Conservation (phyloP, 805 yeast genomes). For the Yarrowia sp. region DNA sequence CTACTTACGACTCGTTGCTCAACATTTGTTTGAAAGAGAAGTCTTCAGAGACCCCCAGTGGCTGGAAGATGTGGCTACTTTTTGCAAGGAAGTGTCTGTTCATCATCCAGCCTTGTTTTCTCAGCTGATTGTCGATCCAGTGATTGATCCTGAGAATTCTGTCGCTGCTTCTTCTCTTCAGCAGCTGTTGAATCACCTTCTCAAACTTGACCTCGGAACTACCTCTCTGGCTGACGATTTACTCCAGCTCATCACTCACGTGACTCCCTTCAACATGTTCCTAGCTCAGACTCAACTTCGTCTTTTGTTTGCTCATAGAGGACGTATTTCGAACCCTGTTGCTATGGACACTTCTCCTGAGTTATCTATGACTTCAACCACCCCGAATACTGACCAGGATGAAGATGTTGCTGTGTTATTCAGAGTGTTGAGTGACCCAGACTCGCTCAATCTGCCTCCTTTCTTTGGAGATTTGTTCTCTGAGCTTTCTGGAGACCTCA, state of each 20-base stretch:
- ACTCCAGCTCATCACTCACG: constrained; percentile 2
- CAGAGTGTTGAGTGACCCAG: neutral
- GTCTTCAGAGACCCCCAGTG: constrained; percentile 7
- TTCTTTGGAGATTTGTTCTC: constrained; percentile 33
- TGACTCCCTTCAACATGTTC: constrained; percentile 22
- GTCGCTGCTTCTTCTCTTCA: constrained; percentile 10
- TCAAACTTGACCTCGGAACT: neutral
- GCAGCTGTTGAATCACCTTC: constrained; percentile 2
- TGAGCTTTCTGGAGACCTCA: constrained; percentile 28
- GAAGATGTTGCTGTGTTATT: constrained; percentile 2
- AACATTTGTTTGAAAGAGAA: neutral
- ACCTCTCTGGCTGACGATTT: constrained; percentile 1
- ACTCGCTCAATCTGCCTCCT: neutral
- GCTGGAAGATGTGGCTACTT: constrained; percentile 9
- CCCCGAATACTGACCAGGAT: neutral
- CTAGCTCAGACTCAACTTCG: constrained; percentile 24
- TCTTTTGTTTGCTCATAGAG: constrained; percentile 15
- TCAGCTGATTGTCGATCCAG: constrained; percentile 19
- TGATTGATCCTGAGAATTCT: neutral
- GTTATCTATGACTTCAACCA: neutral
- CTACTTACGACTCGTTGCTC: constrained; percentile 29
- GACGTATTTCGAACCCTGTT: neutral
- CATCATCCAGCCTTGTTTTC: constrained; percentile 8
- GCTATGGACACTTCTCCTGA: constrained; percentile 18
- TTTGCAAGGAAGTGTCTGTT: constrained; percentile 6